A percentile compares a stretch with the other conserved stretches of the same genome.
Evolutionary conservation across 768 basidiomycete genomes (phyloP).

Genomic region (Pleurotus citrinopileatus): DNA sequence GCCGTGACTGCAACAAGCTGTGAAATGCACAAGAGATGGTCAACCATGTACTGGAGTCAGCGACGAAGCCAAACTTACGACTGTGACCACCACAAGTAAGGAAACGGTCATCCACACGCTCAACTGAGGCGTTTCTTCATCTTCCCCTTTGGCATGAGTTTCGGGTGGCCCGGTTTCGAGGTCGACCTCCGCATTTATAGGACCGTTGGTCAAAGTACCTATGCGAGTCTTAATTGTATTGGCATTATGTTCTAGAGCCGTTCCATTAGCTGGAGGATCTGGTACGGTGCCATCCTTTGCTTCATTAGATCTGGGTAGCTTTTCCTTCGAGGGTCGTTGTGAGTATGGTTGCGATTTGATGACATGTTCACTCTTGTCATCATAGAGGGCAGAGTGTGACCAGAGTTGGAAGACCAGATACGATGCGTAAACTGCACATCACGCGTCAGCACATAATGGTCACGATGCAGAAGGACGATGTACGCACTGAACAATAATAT

Average conservation of each 20-base stretch:
- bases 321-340: slow-evolving; percentile 20
- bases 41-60: slow-evolving; percentile 11
- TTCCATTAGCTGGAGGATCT: neutral
- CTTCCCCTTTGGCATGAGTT: slow-evolving; percentile 31
- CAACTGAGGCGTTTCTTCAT: slow-evolving; percentile 51
- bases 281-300: slow-evolving; percentile 5
- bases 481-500: slow-evolving; percentile 72
- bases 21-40: slow-evolving; percentile 22
- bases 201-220: neutral
- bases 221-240: neutral
- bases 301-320: slow-evolving; percentile 22
- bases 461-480: neutral
- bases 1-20: slow-evolving; percentile 63
- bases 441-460: neutral
- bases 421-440: slow-evolving; percentile 54
- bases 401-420: slow-evolving; percentile 80
- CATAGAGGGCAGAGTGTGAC: slow-evolving; percentile 71
- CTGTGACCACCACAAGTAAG: slow-evolving; percentile 58
- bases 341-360: slow-evolving; percentile 33
- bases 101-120: slow-evolving; percentile 50
- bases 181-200: neutral
- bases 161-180: slow-evolving; percentile 10
- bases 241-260: neutral
- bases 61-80: slow-evolving; percentile 48
- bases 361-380: slow-evolving; percentile 39